Base-by-base conservation (phyloP, 1,139 yeast genomes). In the Pichia terricola region DNA sequence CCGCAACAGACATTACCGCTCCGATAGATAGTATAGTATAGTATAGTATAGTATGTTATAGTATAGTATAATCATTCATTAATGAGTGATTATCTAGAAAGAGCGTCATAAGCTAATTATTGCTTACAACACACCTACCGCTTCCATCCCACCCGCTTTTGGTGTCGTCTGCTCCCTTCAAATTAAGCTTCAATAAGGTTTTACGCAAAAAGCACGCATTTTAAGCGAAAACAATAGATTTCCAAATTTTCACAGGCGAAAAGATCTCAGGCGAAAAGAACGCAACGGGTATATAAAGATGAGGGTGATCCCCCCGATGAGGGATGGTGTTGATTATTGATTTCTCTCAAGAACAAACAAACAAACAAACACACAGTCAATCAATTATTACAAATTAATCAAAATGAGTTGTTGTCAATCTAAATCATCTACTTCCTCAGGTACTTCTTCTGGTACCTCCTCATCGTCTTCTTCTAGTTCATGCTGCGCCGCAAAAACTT, bases 361-460 rank as follows among this genome's bases (percentile, higher is more conserved):
- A 35, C 35, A 34, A 34, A 7, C 11, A 10, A 22, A 11, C 9
- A 33, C 11, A 33, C 11, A n/a, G 27, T 11, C n/a, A 32, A 7
- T 34, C 26, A 41, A 10, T 39, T 28, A 35, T 10, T n/a, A 35
- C 33, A 26, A 10, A 16, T n/a, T 16, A 4, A 28, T 30, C 26
- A 30, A 26, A 28, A 45, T 45, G 48, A 40, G 44, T 31, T 39
- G 41, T 16, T 45, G 42, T 28, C 28, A 33, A 8, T 8, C 32
- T 30, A 30, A 30, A 27, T 34, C 43, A 30, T 28, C 39, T 33
- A 36, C 34, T n/a, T n/a, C 22, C 22, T 16, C 22, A 16, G 22
- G 36, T 34, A 37, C 42, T 2, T 32, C 37, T 9, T 26, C 39
- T 31, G 37, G 41, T 26, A 34, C 35, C 25, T 37, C 40, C 32